phyloP scores from a whole-genome alignment of 1,284 basidiomycete genomes.

The Malassezia slooffiae region DNA sequence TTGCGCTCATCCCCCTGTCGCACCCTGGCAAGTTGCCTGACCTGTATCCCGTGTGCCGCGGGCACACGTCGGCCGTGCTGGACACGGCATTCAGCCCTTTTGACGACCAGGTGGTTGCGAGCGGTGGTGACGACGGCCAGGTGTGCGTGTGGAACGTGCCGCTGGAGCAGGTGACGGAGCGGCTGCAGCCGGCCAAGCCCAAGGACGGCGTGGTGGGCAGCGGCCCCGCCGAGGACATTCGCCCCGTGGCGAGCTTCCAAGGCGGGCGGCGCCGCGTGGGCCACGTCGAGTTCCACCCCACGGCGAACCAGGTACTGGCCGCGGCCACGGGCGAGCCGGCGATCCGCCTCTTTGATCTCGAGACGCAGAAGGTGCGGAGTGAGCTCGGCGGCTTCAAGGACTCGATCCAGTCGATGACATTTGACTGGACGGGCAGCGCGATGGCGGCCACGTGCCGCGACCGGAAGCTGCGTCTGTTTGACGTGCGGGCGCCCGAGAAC shows the following conservation, averaged over 20 bases:
- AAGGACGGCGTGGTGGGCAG: constrained; percentile 1
- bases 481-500: constrained; percentile 67
- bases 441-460: constrained; percentile 66
- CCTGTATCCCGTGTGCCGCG: constrained; percentile 78
- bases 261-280: constrained; percentile 66
- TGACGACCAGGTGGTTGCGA: constrained; percentile 78
- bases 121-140: constrained; percentile 85
- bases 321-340: constrained; percentile 77
- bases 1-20: constrained; percentile 69
- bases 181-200: constrained; percentile 49
- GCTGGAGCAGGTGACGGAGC: constrained; percentile 46
- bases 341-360: constrained; percentile 75
- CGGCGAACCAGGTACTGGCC: constrained; percentile 73
- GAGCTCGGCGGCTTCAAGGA: constrained; percentile 70
- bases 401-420: constrained; percentile 73
- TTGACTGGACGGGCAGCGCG: constrained; percentile 69
- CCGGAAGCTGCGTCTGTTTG: constrained; percentile 81
- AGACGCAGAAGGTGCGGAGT: constrained; percentile 47
- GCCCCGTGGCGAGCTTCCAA: constrained; percentile 54
- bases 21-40: constrained; percentile 64
- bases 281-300: constrained; percentile 88
- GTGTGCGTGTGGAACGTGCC: constrained; percentile 78
- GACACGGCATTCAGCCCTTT: constrained; percentile 96
- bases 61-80: constrained; percentile 68
- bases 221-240: constrained; percentile 61